Base-by-base conservation (phyloP, 805 yeast genomes). In the Starmera quercuum region DNA sequence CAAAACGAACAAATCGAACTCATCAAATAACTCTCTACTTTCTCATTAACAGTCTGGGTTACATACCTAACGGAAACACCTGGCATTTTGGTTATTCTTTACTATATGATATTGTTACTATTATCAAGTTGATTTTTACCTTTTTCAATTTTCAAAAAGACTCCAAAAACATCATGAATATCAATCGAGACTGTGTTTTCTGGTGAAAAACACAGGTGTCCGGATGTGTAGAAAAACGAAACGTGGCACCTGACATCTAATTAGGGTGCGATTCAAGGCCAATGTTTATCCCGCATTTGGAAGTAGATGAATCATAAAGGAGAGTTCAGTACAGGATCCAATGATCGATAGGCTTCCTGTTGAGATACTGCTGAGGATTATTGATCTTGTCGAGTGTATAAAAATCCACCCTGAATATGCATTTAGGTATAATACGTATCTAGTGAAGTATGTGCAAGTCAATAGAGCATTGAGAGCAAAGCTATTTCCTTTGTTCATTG, bases 1-100 rank as follows among this genome's bases (percentile, higher is more conserved):
- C n/a, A n/a, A n/a, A n/a, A n/a, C n/a, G n/a, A n/a, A n/a, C n/a
- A n/a, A n/a, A n/a, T n/a, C n/a, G n/a, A n/a, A n/a, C n/a, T n/a
- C n/a, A n/a, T n/a, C n/a, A n/a, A n/a, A n/a, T n/a, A n/a, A n/a
- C n/a, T n/a, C n/a, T 25, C 27, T 11, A 9, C 15, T 11, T 9
- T 25, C 27, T 25, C 15, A 25, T 25, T 25, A 11, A 25, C 17
- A 25, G n/a, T n/a, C 13, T 25, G 5, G 6, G 5, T 13, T 25
- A 83, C 95, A 64, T 83, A 84, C 95, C 90, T 85, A 70, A 86
- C 95, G 75, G 95, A 80, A 79, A 81, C 88, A 84, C 95, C 95
- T 78, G 95, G 83, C 95, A 86, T 86, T 61, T 73, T 76, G 68
- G 58, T 59, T 61, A 51, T 49, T 42, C 42, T 42, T 40, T 31